Conservation (phyloP, 768 basidiomycete genomes). For the Boletales sp. region DNA sequence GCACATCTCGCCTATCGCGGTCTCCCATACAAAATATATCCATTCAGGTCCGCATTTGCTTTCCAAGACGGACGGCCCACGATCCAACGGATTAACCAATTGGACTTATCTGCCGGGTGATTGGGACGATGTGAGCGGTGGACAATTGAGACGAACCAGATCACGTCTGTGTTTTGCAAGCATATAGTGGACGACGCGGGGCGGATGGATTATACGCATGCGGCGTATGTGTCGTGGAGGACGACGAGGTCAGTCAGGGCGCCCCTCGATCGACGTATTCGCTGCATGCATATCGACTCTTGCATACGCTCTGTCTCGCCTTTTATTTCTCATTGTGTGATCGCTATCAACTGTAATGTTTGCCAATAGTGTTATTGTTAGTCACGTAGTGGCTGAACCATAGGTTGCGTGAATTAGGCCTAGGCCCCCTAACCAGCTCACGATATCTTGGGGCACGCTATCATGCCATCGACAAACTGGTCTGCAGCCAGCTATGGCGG, state of each 20-base stretch:
- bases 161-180: not conserved
- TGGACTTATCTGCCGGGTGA: conserved; percentile 1
- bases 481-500: too few species aligned
- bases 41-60: too few species aligned
- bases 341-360: too few species aligned
- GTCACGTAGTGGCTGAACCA: too few species aligned
- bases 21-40: not conserved
- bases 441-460: too few species aligned
- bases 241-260: not conserved
- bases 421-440: too few species aligned
- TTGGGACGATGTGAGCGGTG: not conserved
- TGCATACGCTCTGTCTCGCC: too few species aligned
- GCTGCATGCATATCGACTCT: not conserved
- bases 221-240: not conserved
- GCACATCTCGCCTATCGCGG: conserved; percentile 24
- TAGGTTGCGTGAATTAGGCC: too few species aligned
- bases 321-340: too few species aligned
- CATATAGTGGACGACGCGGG: not conserved
- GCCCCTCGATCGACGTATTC: conserved; percentile 3
- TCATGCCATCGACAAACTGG: too few species aligned
- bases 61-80: too few species aligned
- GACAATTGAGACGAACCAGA: not conserved
- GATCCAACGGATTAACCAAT: not conserved
- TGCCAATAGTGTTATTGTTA: too few species aligned
- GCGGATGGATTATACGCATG: not conserved